Percentiles rank a stretch among this genome's conserved stretches.
Conservation (phyloP, 1,139 yeast genomes). For the Kodamaea sp. region DNA sequence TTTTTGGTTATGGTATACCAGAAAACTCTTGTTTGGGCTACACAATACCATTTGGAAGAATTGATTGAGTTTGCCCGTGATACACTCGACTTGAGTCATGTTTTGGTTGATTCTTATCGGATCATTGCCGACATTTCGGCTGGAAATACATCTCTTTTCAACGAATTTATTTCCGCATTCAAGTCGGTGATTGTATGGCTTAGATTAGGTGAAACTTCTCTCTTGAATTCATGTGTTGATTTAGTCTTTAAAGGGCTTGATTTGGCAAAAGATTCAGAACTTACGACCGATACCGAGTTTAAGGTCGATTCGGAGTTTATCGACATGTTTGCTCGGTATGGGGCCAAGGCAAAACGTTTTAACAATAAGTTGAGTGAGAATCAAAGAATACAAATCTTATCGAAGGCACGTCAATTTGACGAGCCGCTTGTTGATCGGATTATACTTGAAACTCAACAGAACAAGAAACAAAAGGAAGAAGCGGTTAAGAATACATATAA, state of each 20-base stretch:
- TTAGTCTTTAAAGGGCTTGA: slow-evolving; percentile 66
- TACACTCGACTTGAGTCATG: slow-evolving; percentile 72
- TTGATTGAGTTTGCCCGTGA: slow-evolving; percentile 83
- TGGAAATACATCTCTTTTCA: slow-evolving; percentile 20
- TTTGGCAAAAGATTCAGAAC: slow-evolving; percentile 52
- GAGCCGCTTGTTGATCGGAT: slow-evolving; percentile 49
- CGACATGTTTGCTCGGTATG: slow-evolving; percentile 56
- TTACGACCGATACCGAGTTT: slow-evolving; percentile 46
- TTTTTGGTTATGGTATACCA: slow-evolving; percentile 67
- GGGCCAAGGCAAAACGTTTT: slow-evolving; percentile 60
- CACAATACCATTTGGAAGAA: slow-evolving; percentile 50
- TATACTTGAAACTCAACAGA: slow-evolving; percentile 41
- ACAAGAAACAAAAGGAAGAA: slow-evolving; percentile 17
- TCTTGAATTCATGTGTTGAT: slow-evolving; percentile 70
- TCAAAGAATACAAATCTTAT: slow-evolving; percentile 55
- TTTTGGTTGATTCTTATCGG: slow-evolving; percentile 61
- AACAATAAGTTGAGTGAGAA: slow-evolving; percentile 60
- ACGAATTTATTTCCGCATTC: slow-evolving; percentile 48
- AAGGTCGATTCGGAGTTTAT: slow-evolving; percentile 48
- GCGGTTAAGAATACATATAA: slow-evolving; percentile 11
- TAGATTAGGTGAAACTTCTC: slow-evolving; percentile 71
- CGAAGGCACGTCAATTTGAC: slow-evolving; percentile 56
- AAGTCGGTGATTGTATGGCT: slow-evolving; percentile 72
- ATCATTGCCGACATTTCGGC: slow-evolving; percentile 37
- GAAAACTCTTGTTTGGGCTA: slow-evolving; percentile 73